Evolutionary conservation across 2,329 filamentous ascomycete genomes (phyloP).

Genomic region (Claviceps spartinae): DNA sequence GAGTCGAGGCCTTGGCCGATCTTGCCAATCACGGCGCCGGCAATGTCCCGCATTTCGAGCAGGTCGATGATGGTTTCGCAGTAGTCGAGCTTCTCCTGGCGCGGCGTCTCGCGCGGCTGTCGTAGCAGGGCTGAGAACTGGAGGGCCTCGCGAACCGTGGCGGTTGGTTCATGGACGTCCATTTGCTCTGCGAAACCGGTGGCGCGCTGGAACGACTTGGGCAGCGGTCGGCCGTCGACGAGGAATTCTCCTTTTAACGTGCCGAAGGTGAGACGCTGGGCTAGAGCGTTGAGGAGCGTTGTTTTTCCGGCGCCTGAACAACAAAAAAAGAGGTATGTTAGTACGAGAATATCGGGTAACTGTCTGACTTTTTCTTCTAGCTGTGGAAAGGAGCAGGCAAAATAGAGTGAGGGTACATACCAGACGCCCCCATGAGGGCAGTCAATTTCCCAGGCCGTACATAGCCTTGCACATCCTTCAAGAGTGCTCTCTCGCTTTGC

Average conservation of each 20-base stretch:
- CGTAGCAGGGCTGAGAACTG: conserved; percentile 52
- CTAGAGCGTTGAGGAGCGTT: conserved; percentile 59
- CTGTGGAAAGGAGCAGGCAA: background rate
- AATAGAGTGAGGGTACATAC: conserved; percentile 9
- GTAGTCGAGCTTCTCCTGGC: conserved; percentile 52
- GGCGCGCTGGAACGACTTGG: conserved; percentile 65
- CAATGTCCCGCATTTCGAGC: conserved; percentile 54
- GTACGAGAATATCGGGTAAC: background rate
- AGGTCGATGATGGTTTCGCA: conserved; percentile 56
- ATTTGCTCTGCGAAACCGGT: conserved; percentile 57
- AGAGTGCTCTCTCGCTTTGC: conserved; percentile 50
- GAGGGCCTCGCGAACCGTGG: conserved; percentile 53
- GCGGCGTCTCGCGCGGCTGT: conserved; percentile 41
- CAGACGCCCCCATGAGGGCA: conserved; percentile 56
- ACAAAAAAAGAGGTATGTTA: background rate
- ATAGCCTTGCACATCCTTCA: conserved; percentile 71
- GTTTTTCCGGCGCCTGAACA: conserved; percentile 48
- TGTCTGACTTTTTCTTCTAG: too few relatives aligned
- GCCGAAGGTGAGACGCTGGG: conserved; percentile 63
- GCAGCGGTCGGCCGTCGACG: conserved; percentile 59
- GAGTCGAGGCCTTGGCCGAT: conserved; percentile 46
- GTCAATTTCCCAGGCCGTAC: conserved; percentile 71
- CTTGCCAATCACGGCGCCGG: conserved; percentile 48
- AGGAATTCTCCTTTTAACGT: conserved; percentile 64
- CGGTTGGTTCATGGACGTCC: conserved; percentile 52